Base-by-base conservation (phyloP, 768 basidiomycete genomes). In the Mycena venus region DNA sequence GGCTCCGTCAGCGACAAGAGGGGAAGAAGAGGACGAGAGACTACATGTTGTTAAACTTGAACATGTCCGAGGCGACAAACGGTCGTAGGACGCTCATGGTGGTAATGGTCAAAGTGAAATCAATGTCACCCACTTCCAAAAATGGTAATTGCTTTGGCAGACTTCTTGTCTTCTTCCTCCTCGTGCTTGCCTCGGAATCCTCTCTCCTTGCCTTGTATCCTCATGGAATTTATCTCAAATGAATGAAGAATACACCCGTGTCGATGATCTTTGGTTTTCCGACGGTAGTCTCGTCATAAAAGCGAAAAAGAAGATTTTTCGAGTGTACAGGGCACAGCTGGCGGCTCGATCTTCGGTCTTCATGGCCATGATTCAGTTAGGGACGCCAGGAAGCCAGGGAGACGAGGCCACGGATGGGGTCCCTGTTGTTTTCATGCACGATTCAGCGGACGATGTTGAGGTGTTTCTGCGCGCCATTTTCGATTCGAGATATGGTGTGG, bases 31-130 rank as follows among this genome's bases (percentile, higher is more conserved):
- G 15, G 19, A 36, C 15, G 23, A 38, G 44, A 23, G 27, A 17
- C 74, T 79, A 94, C 95, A 98, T 90, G 80, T 95, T 95, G 80
- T 98, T 98, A 86, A 97, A 98, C 78, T 90, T 93, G 87, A 98
- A 95, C 84, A 98, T 89, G 83, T 99, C 97, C 0, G 92, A 91
- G 14, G 96, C 95, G 81, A 90, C 89, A 88, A 98, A 97, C 19
- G 96, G 93, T 59, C 97, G 89, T 1, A 95, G 85, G 69, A 97
- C 84, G 82, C 95, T 96, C 97, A 98, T 98, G n/a, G 74, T 86
- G 68, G 64, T 55, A 21, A 49, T 9, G 36, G 38, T 55, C 42
- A 53, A 27, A 40, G 42, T 25, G 27, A 25, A 61, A 36, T 21
- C 38, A 36, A 38, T 6, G 21, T n/a, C n/a, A n/a, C 47, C 47